These are phyloP conservation scores for Arxiozyma slooffiae DNA, from an alignment of 1,139 yeast species.

Conservation along the genomic window DNA sequence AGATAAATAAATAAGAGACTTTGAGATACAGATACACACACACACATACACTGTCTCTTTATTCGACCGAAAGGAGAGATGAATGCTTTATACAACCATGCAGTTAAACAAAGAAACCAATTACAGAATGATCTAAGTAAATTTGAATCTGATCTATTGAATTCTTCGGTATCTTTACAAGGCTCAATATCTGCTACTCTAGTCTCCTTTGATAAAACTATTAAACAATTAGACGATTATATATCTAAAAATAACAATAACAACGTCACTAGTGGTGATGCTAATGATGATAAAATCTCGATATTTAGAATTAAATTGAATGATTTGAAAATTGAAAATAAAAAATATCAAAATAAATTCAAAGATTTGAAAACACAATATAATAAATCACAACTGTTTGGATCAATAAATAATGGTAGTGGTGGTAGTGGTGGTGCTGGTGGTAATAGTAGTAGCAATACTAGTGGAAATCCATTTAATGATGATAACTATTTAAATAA, in stretches of 20 bases:
- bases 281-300: slow-evolving; percentile 36
- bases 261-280: slow-evolving; percentile 30
- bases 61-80: too few relatives aligned
- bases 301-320: slow-evolving; percentile 57
- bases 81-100: slow-evolving; percentile 86
- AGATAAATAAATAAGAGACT: too few relatives aligned
- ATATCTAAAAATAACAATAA: slow-evolving; percentile 40
- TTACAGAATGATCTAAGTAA: slow-evolving; percentile 56
- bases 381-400: slow-evolving; percentile 36
- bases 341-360: slow-evolving; percentile 48
- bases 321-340: slow-evolving; percentile 52
- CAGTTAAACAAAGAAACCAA: slow-evolving; percentile 71
- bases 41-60: too few relatives aligned
- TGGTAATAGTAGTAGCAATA: slow-evolving; percentile 7
- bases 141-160: slow-evolving; percentile 57
- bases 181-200: slow-evolving; percentile 77
- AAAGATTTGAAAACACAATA: slow-evolving; percentile 54
- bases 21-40: too few relatives aligned
- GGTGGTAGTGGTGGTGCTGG: slow-evolving; percentile 15
- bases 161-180: slow-evolving; percentile 66
- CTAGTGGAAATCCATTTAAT: slow-evolving; percentile 18
- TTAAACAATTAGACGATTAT: slow-evolving; percentile 58
- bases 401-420: background rate
- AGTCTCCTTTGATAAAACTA: slow-evolving; percentile 63
- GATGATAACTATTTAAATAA: slow-evolving; percentile 22